Evolutionary conservation across 2,329 filamentous ascomycete species (phyloP).

Genomic region (Exophiala sp.): DNA sequence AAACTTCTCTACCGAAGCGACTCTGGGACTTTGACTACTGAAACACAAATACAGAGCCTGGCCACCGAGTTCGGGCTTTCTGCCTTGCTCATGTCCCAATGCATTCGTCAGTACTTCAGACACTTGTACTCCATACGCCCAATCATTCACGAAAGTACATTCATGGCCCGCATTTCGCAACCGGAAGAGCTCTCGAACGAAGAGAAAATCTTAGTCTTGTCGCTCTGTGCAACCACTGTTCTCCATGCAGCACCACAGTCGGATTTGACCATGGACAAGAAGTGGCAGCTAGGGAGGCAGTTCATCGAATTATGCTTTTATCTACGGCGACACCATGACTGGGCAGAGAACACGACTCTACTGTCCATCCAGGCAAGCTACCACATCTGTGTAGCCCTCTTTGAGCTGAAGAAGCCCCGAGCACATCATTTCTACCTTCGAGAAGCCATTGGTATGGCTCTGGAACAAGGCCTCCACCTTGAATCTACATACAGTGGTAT

Average conservation of each 20-base stretch:
- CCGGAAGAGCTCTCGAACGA: slow-evolving; percentile 22
- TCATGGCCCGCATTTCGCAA: slow-evolving; percentile 20
- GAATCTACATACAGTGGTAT: slow-evolving; percentile 23
- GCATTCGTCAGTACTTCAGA: slow-evolving; percentile 27
- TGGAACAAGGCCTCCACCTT: slow-evolving; percentile 24
- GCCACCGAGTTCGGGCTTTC: slow-evolving; percentile 28
- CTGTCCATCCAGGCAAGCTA: slow-evolving; percentile 27
- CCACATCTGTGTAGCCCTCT: slow-evolving; percentile 26
- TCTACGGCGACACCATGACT: slow-evolving; percentile 22
- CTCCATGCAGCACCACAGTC: slow-evolving; percentile 27
- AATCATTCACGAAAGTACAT: slow-evolving; percentile 26
- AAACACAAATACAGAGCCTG: slow-evolving; percentile 21
- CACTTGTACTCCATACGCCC: slow-evolving; percentile 28
- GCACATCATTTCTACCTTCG: slow-evolving; percentile 29
- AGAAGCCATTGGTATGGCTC: slow-evolving; percentile 28
- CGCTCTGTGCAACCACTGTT: slow-evolving; percentile 27
- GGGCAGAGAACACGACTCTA: slow-evolving; percentile 25
- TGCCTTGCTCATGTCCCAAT: slow-evolving; percentile 27
- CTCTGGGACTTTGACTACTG: slow-evolving; percentile 19
- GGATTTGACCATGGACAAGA: slow-evolving; percentile 25
- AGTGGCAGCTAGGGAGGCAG: slow-evolving; percentile 24
- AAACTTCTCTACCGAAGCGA: slow-evolving; percentile 27
- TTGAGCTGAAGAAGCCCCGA: slow-evolving; percentile 28
- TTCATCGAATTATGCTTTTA: slow-evolving; percentile 25
- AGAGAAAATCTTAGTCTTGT: slow-evolving; percentile 27